A percentile compares a stretch with the other conserved stretches of the same genome.
phyloP scores from a whole-genome alignment of 2,329 filamentous ascomycete species.

The Aspergillus ibericus region DNA sequence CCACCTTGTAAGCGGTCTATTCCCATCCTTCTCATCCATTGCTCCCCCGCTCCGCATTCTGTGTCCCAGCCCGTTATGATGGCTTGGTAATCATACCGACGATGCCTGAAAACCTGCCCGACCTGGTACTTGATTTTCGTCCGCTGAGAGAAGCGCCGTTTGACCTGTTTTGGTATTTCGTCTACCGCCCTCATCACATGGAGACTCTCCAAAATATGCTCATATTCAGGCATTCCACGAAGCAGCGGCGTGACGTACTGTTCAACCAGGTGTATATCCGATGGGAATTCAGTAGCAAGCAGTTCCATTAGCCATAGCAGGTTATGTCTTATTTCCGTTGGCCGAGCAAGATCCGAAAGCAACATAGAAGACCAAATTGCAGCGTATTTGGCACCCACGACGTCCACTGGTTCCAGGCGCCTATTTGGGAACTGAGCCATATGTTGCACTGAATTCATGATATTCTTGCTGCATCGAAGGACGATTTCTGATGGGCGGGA shows the following conservation, averaged over 20 bases:
- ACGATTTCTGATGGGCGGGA: constrained; percentile 68
- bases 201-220: constrained; percentile 54
- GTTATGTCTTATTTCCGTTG: constrained; percentile 59
- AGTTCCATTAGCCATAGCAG: constrained; percentile 65
- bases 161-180: constrained; percentile 53
- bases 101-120: constrained; percentile 83
- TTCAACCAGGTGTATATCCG: constrained; percentile 71
- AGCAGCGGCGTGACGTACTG: constrained; percentile 67
- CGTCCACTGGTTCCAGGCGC: constrained; percentile 48
- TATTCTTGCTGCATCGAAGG: constrained; percentile 75
- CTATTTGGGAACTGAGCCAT: constrained; percentile 36
- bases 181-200: constrained; percentile 59
- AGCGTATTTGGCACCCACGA: constrained; percentile 66
- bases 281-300: constrained; percentile 65
- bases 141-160: constrained; percentile 34
- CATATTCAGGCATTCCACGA: constrained; percentile 52
- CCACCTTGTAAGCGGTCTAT: constrained; percentile 62
- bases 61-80: constrained; percentile 86
- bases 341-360: constrained; percentile 44
- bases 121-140: constrained; percentile 64
- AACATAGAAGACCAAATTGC: constrained; percentile 70
- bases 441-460: constrained; percentile 68
- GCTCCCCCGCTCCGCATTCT: constrained; percentile 58
- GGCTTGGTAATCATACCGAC: constrained; percentile 74
- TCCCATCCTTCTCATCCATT: constrained; percentile 64